phyloP scores from a whole-genome alignment of 2,329 filamentous ascomycete genomes.

The Sarocladium brachiariae region DNA sequence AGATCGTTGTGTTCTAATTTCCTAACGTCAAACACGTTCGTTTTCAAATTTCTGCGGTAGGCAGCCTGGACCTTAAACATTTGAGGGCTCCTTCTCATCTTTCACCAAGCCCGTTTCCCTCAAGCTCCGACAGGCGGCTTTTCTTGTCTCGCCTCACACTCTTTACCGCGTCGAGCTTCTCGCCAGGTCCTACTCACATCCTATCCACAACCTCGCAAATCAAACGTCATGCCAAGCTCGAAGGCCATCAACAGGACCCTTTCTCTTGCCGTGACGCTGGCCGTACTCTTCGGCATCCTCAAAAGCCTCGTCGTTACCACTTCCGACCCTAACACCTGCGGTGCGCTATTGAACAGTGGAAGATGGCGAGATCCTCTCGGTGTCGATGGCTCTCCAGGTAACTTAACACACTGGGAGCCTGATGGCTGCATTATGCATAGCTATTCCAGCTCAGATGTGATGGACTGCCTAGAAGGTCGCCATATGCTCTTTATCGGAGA shows the following conservation, averaged over 20 bases:
- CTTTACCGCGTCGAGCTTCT: background rate
- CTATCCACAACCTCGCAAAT: background rate
- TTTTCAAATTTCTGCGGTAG: too few species aligned
- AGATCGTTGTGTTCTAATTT: too few species aligned
- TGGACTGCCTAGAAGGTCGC: slow-evolving; percentile 42
- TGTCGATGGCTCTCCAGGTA: slow-evolving; percentile 18
- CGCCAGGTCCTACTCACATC: slow-evolving; percentile 9
- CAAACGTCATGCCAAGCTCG: background rate
- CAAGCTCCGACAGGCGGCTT: too few species aligned
- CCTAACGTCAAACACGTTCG: too few species aligned
- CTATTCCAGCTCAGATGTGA: slow-evolving; percentile 46
- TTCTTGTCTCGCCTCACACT: too few species aligned
- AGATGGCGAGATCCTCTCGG: slow-evolving; percentile 37
- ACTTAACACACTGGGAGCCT: slow-evolving; percentile 50
- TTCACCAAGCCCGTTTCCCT: too few species aligned
- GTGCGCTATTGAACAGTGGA: slow-evolving; percentile 42
- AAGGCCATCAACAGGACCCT: slow-evolving; percentile 12
- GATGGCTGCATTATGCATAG: slow-evolving; percentile 51
- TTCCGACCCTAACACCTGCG: slow-evolving; percentile 47
- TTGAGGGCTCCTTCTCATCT: too few species aligned
- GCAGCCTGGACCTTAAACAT: too few species aligned
- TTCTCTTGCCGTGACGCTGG: slow-evolving; percentile 16
- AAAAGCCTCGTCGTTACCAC: slow-evolving; percentile 12
- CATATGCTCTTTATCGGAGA: slow-evolving; percentile 56
- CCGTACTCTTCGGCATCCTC: slow-evolving; percentile 14